Evolutionary conservation across 441 rosid species (phyloP).

Genomic region (Raphanus hybrid): DNA sequence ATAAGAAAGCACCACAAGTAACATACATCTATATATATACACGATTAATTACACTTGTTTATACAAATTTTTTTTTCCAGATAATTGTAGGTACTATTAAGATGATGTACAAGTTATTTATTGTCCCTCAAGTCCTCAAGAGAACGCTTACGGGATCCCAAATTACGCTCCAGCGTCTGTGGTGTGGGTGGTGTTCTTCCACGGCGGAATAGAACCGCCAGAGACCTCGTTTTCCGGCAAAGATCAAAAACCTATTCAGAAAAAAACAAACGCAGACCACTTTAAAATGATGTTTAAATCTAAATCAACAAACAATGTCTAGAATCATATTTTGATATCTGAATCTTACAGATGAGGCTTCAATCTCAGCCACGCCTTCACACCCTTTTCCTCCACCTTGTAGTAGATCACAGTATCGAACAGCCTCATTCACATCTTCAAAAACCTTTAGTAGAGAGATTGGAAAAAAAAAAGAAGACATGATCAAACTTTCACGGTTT

Average conservation of each 20-base stretch:
- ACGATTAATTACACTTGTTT: conserved; percentile 17
- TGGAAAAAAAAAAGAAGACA: not conserved
- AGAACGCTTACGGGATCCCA: conserved; percentile 88
- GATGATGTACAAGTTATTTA: conserved; percentile 26
- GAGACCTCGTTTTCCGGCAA: conserved; percentile 82
- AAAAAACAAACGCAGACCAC: conserved; percentile 6
- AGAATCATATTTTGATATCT: not conserved
- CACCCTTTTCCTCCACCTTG: conserved; percentile 79
- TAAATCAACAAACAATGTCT: not conserved
- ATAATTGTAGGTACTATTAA: not conserved
- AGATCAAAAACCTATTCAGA: conserved; percentile 81
- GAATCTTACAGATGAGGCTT: conserved; percentile 86
- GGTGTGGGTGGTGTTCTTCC: conserved; percentile 94
- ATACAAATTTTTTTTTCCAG: conserved; percentile 9
- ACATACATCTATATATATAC: conserved; percentile 13
- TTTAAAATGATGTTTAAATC: not conserved
- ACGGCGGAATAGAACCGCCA: conserved; percentile 85
- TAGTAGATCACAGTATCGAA: conserved; percentile 81
- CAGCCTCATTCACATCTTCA: conserved; percentile 94
- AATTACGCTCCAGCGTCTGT: conserved; percentile 84
- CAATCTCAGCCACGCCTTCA: conserved; percentile 96
- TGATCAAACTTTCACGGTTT: not conserved
- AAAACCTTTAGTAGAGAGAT: conserved; percentile 59
- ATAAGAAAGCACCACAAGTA: not conserved
- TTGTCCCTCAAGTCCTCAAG: conserved; percentile 64